Base-by-base conservation (phyloP, 306 rosid genomes). In the Albizia julibrissin region DNA sequence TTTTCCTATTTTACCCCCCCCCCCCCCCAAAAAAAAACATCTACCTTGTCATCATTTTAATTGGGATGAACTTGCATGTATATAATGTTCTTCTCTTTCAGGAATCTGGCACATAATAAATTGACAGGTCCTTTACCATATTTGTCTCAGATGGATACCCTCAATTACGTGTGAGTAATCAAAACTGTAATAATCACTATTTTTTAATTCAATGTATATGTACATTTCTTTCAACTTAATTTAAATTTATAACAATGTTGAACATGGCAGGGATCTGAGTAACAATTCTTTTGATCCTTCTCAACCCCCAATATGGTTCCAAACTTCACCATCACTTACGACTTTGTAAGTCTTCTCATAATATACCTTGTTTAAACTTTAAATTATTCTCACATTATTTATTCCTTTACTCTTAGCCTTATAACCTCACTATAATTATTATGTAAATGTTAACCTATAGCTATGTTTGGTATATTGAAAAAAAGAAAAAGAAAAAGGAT, bases 111-210 rank as follows among this genome's bases (percentile, higher is more conserved):
- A 54, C 66, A 70, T 56, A 95, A 95, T 77, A 82, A 71, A 0
- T 79, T 95, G 82, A 77, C 82, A 9, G 97, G 99, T 81, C 66
- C 92, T 79, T 69, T 93, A 52, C 99, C 98, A 44, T 85, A 92
- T 89, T 89, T 95, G 82, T 79, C 86, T 71, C 83, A 86, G 83
- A 90, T 93, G 97, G 81, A 22, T 83, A 24, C 81, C 69, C 94
- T 95, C 69, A 88, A 85, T 87, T 93, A 92, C 78, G 87, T 95
- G 99, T 95, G 85, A 87, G 99, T 88, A 61, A 96, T 47, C 72
- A 64, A 37, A 14, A 5, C 4, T 0, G 6, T 52, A 52, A 54
- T 31, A 33, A 37, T 70, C 21, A 81, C 22, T 27, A 12, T 77
- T 84, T 83, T 8, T 3, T 11, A 61, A 26, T 61, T 61, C 31